Conservation (phyloP, 2,329 filamentous ascomycete genomes). For the Didymella exigua region DNA sequence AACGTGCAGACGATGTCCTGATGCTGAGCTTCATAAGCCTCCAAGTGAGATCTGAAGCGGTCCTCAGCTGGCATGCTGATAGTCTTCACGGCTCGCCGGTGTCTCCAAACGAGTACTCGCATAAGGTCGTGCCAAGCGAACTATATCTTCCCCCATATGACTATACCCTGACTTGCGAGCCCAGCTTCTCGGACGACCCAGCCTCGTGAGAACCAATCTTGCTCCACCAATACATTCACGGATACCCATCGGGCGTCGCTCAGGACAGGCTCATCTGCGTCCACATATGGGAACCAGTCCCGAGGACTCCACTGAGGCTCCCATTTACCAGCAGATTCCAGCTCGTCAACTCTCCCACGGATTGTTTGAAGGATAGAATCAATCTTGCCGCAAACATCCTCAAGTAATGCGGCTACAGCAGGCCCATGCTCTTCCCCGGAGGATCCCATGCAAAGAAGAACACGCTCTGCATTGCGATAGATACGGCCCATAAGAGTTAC, state of each 20-base stretch:
- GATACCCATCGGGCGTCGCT: neutral
- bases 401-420: conserved; percentile 6
- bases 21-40: conserved; percentile 4
- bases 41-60: conserved; percentile 1
- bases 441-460: conserved; percentile 10
- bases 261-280: neutral
- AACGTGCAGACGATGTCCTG: conserved; percentile 1
- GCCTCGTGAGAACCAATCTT: neutral
- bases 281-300: neutral
- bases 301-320: neutral
- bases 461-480: conserved; percentile 14
- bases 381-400: conserved; percentile 10
- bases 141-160: conserved; percentile 10
- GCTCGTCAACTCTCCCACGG: neutral
- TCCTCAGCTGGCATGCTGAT: conserved; percentile 4
- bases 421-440: neutral
- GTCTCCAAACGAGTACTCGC: conserved; percentile 7
- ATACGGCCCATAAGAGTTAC: conserved; percentile 21
- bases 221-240: neutral
- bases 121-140: conserved; percentile 3
- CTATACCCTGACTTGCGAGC: neutral
- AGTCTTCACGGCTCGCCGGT: neutral
- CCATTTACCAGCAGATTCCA: neutral
- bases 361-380: neutral
- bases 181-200: neutral